Conservation (phyloP, 345 rosid genomes). For the Firmiana major region DNA sequence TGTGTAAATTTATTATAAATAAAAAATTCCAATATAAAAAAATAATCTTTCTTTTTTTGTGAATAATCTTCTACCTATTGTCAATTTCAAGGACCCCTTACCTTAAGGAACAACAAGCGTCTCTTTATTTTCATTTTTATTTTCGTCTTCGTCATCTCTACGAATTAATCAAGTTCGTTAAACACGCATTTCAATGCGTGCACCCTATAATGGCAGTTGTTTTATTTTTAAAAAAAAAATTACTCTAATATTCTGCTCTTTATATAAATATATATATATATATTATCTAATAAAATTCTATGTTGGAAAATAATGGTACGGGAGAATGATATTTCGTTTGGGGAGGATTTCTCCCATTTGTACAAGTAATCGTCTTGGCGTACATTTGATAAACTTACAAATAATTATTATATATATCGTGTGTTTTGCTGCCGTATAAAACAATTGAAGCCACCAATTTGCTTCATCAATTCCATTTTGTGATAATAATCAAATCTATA, state of each 20-base stretch:
- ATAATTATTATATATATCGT: neutral
- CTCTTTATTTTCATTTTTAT: neutral
- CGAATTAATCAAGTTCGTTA: constrained; percentile 12
- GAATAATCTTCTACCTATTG: constrained; percentile 18
- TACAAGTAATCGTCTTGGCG: neutral
- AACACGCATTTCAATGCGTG: constrained; percentile 32
- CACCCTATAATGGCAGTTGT: constrained; percentile 8
- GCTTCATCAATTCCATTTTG: neutral
- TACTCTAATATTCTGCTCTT: neutral
- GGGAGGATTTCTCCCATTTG: neutral
- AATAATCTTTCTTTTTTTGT: neutral
- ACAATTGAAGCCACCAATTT: neutral
- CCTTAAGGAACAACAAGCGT: neutral
- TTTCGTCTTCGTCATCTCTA: neutral
- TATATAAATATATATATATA: no score
- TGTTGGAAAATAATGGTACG: neutral
- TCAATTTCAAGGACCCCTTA: constrained; percentile 15
- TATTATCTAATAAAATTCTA: neutral
- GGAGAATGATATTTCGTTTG: neutral
- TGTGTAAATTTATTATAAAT: no score
- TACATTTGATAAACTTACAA: neutral
- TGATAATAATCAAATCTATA: neutral
- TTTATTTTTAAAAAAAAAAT: no score
- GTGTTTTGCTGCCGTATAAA: neutral
- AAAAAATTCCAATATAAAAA: no score